phyloP scores from a whole-genome alignment of 2,329 filamentous ascomycete species.

The Aspergillus carbonarius region DNA sequence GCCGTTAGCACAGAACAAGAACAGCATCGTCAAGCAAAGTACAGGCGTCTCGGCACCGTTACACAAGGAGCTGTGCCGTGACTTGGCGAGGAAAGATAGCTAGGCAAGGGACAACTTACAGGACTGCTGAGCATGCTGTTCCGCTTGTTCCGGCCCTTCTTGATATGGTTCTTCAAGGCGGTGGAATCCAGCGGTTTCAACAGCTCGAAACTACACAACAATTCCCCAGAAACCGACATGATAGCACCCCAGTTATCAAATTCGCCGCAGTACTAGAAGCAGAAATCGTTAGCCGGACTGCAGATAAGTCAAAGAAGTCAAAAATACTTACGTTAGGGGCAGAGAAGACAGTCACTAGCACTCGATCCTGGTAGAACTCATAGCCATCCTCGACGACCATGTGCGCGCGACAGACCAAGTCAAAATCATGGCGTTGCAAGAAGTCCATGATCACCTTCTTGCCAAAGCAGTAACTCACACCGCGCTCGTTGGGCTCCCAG shows the following conservation, averaged over 20 bases:
- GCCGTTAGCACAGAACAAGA: slow-evolving; percentile 19
- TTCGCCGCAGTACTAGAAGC: slow-evolving; percentile 85
- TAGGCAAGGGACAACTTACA: slow-evolving; percentile 58
- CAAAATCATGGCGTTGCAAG: slow-evolving; percentile 90
- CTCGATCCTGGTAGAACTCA: slow-evolving; percentile 95
- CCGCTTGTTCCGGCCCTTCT: slow-evolving; percentile 92
- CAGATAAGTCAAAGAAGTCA: neutral
- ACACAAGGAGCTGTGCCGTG: slow-evolving; percentile 18
- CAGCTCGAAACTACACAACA: slow-evolving; percentile 95
- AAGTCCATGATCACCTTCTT: slow-evolving; percentile 99
- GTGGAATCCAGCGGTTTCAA: slow-evolving; percentile 95
- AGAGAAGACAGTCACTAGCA: slow-evolving; percentile 94
- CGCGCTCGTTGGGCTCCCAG: slow-evolving; percentile 96
- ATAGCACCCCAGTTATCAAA: slow-evolving; percentile 99
- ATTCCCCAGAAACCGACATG: slow-evolving; percentile 92
- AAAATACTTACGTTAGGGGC: slow-evolving; percentile 79
- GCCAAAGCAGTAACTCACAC: slow-evolving; percentile 97
- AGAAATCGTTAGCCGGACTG: slow-evolving; percentile 24
- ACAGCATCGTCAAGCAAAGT: slow-evolving; percentile 7
- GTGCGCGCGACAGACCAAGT: slow-evolving; percentile 93
- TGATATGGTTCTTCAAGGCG: slow-evolving; percentile 96
- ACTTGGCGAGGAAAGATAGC: slow-evolving; percentile 22
- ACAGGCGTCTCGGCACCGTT: slow-evolving; percentile 24
- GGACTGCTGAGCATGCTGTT: slow-evolving; percentile 96
- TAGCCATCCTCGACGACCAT: slow-evolving; percentile 99